phyloP scores from a whole-genome alignment of 129 eudicot genomes.

The Flaveria robusta region DNA sequence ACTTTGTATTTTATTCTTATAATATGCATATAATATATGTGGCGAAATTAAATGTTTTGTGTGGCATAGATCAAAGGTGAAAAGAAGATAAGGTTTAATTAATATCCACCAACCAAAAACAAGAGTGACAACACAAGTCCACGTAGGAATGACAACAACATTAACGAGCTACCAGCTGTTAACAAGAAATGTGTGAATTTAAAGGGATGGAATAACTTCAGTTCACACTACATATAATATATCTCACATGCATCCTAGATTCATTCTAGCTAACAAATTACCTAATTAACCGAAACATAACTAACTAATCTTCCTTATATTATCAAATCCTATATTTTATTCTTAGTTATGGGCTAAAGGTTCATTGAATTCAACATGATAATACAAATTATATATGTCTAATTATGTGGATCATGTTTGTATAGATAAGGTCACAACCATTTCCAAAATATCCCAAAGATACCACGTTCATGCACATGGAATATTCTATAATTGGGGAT shows the following conservation, averaged over 20 bases:
- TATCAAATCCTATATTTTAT: background rate
- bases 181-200: conserved; percentile 5
- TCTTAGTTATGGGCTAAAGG: background rate
- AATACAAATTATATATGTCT: conserved; percentile 6
- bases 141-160: conserved; percentile 42
- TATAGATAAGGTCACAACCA: conserved; percentile 28
- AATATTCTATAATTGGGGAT: conserved; percentile 14
- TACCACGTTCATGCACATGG: conserved; percentile 27
- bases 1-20: too few species aligned
- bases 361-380: conserved; percentile 2
- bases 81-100: conserved; percentile 33
- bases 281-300: background rate
- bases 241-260: background rate
- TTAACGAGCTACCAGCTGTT: background rate
- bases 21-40: too few species aligned
- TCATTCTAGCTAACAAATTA: background rate
- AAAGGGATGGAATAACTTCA: background rate
- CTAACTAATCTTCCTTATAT: background rate
- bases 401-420: conserved; percentile 14
- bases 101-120: conserved; percentile 35
- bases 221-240: background rate
- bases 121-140: conserved; percentile 38
- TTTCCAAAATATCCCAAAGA: conserved; percentile 20
- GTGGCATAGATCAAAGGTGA: conserved; percentile 25
- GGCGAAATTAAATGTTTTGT: background rate